These are phyloP conservation scores for Cryptococcus floricola DNA, from an alignment of 1,284 basidiomycete species.

Conservation along the genomic window DNA sequence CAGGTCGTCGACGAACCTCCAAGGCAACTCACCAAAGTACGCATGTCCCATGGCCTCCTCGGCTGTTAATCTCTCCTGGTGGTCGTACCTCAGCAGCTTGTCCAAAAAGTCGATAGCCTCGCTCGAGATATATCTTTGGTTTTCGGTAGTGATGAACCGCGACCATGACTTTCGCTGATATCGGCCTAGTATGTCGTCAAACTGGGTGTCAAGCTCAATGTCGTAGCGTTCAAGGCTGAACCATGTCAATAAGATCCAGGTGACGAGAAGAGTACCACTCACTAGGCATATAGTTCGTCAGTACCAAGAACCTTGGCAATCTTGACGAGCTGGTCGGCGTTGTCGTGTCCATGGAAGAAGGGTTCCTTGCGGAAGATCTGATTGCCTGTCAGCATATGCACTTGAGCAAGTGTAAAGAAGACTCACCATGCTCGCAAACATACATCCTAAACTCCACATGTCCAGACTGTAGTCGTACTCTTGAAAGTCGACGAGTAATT, in stretches of 20 bases:
- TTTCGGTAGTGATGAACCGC: slow-evolving; percentile 85
- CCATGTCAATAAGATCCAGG: neutral
- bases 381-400: slow-evolving; percentile 1
- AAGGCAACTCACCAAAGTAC: slow-evolving; percentile 68
- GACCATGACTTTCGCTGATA: slow-evolving; percentile 94
- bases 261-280: slow-evolving; percentile 12
- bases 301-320: slow-evolving; percentile 97
- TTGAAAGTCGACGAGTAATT: slow-evolving; percentile 95
- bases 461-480: slow-evolving; percentile 96
- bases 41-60: slow-evolving; percentile 81
- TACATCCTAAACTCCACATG: slow-evolving; percentile 98
- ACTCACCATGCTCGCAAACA: slow-evolving; percentile 96
- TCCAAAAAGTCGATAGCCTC: slow-evolving; percentile 97
- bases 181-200: slow-evolving; percentile 83
- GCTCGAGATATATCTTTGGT: slow-evolving; percentile 95
- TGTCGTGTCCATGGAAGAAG: slow-evolving; percentile 99
- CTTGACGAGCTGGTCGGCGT: slow-evolving; percentile 98
- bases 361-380: slow-evolving; percentile 99
- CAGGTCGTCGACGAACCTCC: neutral
- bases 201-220: slow-evolving; percentile 85
- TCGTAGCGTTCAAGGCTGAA: slow-evolving; percentile 78
- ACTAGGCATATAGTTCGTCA: slow-evolving; percentile 77
- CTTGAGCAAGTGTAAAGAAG: too few relatives aligned
- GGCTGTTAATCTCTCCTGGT: slow-evolving; percentile 93
- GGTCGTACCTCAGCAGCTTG: slow-evolving; percentile 89